Evolutionary conservation across 176 grass and related monocot genomes (phyloP), one percentile per base, ranked within the genome.

Genomic region (Zea luxurians): DNA sequence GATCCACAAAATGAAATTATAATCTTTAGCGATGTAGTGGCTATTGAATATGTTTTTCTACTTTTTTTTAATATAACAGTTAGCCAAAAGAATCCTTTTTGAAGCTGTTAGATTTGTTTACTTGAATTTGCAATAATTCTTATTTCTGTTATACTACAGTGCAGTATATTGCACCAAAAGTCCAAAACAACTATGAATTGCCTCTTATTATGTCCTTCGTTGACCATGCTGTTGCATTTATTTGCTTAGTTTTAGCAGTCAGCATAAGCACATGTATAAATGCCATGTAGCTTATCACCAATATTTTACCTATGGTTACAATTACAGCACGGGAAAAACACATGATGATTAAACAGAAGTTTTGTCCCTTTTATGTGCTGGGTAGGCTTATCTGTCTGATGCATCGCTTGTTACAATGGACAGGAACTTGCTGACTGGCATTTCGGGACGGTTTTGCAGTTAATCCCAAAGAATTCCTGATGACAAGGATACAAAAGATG

Each of bases 401-500:
- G 67, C 61, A 57, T 83, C 40, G 83, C 44, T 79, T 86, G 71
- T 95, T 89, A 82, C 59, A 69, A 89, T 89, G 92, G 89, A 83
- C 96, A 98, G 89, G 89, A 92, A 92, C 82, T 92, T 89, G 92
- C 92, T 98, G 89, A 98, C 85, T 88, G 91, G 75, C 75, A 92
- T 99, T 99, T 94, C 78, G 85, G 88, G 92, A 99, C 86, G 88
- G 82, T 94, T 99, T 99, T 99, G 96, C 90, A 99, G 96, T 99
- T 91, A 99, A 99, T 79, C 83, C 82, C 27, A 87, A 82, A 20
- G 88, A 95, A 48, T 92, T 86, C 78, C 37, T 99, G 75, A 95
- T 99, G 92, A 99, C 96, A 81, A 90, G 96, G 89, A 99, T 95
- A 71, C 96, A 99, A 66, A 90, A 86, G 88, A 99, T 99, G 91